Conservation (phyloP, 106 monocot species). For the Acorus gramineus region DNA sequence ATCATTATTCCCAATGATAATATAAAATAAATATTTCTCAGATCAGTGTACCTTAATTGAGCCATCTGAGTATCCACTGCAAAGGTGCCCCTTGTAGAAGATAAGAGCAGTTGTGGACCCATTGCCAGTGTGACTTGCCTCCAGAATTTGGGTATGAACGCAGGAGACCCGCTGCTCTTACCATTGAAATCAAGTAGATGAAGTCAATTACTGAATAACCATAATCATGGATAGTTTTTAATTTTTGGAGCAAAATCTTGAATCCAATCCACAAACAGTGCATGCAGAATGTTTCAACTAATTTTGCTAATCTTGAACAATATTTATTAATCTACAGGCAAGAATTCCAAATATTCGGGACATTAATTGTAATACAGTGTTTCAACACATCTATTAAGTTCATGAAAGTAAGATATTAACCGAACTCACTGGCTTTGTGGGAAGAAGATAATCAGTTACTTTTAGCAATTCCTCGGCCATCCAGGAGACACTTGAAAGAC, state of each 20-base stretch:
- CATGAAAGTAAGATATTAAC: background rate
- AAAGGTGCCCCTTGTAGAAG: conserved; percentile 78
- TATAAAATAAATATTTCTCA: background rate
- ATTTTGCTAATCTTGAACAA: no score
- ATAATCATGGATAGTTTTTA: background rate
- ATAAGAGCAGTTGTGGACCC: conserved; percentile 71
- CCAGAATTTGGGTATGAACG: conserved; percentile 95
- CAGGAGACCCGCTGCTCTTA: conserved; percentile 79
- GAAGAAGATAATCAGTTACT: conserved; percentile 83
- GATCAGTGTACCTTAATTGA: conserved; percentile 61
- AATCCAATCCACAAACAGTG: no score
- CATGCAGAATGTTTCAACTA: no score
- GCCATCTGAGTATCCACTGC: conserved; percentile 71
- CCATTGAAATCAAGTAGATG: background rate
- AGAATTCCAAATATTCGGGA: no score
- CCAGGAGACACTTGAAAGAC: conserved; percentile 89
- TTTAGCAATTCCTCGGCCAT: conserved; percentile 92
- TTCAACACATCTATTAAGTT: background rate
- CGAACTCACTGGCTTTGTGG: conserved; percentile 63
- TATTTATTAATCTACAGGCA: no score
- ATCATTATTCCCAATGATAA: background rate
- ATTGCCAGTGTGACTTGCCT: conserved; percentile 56
- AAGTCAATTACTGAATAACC: no score
- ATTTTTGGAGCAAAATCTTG: background rate
- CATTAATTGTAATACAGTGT: no score